These are phyloP conservation scores for Talaromyces ruber DNA, from an alignment of 495 filamentous ascomycete species.

Conservation along the genomic window DNA sequence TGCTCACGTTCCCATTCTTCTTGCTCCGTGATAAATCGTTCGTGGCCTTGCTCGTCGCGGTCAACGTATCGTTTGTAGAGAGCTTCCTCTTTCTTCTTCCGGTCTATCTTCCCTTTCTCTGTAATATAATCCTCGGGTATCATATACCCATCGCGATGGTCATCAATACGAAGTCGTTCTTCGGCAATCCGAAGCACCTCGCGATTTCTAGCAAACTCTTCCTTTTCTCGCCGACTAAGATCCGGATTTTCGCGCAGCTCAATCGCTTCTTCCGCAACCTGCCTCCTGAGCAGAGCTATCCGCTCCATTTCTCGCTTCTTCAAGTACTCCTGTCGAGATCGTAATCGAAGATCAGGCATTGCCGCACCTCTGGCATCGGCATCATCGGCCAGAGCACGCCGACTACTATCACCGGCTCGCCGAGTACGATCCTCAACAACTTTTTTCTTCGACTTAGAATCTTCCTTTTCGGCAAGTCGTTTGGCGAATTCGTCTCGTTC, in stretches of 20 bases:
- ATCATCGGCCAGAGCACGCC: constrained; percentile 58
- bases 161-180: constrained; percentile 80
- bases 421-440: constrained; percentile 59
- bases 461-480: constrained; percentile 61
- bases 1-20: constrained; percentile 96
- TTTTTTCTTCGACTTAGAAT: constrained; percentile 68
- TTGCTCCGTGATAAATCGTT: constrained; percentile 87
- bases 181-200: constrained; percentile 83
- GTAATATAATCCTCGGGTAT: constrained; percentile 93
- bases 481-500: constrained; percentile 71
- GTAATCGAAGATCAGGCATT: constrained; percentile 67
- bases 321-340: constrained; percentile 86
- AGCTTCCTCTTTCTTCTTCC: constrained; percentile 82
- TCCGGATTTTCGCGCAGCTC: constrained; percentile 72
- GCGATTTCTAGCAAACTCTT: constrained; percentile 83
- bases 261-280: constrained; percentile 83
- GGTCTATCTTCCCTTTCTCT: constrained; percentile 84
- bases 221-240: constrained; percentile 71
- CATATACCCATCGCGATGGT: constrained; percentile 86
- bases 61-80: constrained; percentile 90
- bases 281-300: constrained; percentile 73
- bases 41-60: constrained; percentile 76
- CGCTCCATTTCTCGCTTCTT: constrained; percentile 86
- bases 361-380: constrained; percentile 50
- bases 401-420: constrained; percentile 47